Percentiles rank a stretch among this genome's conserved stretches.
Conservation (phyloP, 176 grass and related monocot species). For the Miscanthus lutarioriparius region DNA sequence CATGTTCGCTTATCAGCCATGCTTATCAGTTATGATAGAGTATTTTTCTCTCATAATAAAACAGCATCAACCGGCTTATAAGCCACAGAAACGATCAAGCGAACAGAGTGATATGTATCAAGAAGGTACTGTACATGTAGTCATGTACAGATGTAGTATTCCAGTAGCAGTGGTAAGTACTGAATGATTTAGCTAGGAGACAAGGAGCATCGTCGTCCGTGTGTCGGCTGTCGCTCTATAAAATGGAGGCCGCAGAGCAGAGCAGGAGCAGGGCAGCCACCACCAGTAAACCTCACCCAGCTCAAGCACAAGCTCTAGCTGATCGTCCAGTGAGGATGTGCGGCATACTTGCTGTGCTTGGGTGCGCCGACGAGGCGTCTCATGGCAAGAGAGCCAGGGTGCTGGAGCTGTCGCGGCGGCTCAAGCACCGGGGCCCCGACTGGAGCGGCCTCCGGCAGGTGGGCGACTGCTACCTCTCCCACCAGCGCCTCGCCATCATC, state of each 20-base stretch:
- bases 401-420: conserved; percentile 74
- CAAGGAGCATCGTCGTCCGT: no score
- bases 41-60: no score
- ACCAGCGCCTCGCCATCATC: conserved; percentile 80
- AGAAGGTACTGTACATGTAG: no score
- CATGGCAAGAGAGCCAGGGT: conserved; percentile 45
- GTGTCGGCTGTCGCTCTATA: neutral
- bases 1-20: no score
- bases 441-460: conserved; percentile 65
- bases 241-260: neutral
- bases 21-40: no score
- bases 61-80: no score
- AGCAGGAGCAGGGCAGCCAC: neutral
- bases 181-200: no score
- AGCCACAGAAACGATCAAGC: no score
- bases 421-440: conserved; percentile 77
- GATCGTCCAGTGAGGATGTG: conserved; percentile 41
- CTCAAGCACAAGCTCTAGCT: neutral
- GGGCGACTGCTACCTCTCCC: conserved; percentile 66
- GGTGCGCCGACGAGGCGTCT: conserved; percentile 45
- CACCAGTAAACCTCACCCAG: no score
- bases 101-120: no score
- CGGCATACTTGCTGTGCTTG: conserved; percentile 64
- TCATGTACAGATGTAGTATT: no score
- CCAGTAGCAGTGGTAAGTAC: no score